Percentiles rank a stretch among this genome's conserved stretches.
Evolutionary conservation across 2,329 filamentous ascomycete genomes (phyloP).

Genomic region (Dactylellina leptospora): DNA sequence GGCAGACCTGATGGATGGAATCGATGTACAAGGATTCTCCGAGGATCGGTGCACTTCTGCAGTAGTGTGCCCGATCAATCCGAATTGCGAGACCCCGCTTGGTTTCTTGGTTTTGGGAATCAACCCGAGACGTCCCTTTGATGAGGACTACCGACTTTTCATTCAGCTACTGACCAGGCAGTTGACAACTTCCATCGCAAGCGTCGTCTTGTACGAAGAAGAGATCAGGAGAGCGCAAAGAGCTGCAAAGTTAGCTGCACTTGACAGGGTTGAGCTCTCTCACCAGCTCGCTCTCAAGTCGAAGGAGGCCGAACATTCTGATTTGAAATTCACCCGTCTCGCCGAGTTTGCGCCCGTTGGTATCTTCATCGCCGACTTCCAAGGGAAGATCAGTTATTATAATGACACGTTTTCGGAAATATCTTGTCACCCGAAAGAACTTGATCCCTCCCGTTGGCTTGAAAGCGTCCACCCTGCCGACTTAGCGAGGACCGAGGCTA

Average conservation of each 20-base stretch:
- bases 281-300: conserved; percentile 74
- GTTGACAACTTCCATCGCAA: conserved; percentile 79
- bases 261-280: conserved; percentile 79
- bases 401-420: conserved; percentile 76
- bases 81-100: conserved; percentile 76
- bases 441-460: conserved; percentile 46
- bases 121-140: conserved; percentile 80
- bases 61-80: conserved; percentile 80
- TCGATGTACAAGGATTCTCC: conserved; percentile 76
- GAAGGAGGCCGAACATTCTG: conserved; percentile 67
- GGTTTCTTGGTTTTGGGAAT: conserved; percentile 82
- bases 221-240: conserved; percentile 78
- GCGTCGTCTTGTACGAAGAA: conserved; percentile 82
- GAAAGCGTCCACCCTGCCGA: conserved; percentile 46
- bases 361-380: conserved; percentile 80
- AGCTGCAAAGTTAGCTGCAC: conserved; percentile 76
- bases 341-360: conserved; percentile 84
- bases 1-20: conserved; percentile 70
- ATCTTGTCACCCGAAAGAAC: conserved; percentile 30
- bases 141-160: conserved; percentile 82
- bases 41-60: conserved; percentile 71
- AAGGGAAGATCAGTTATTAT: conserved; percentile 77
- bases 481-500: conserved; percentile 32
- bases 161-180: conserved; percentile 66
- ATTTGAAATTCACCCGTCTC: conserved; percentile 83